Evolutionary conservation across 2,329 filamentous ascomycete genomes (phyloP), one percentile per base, ranked within the genome.

Genomic region (Erysiphe neolycopersici): DNA sequence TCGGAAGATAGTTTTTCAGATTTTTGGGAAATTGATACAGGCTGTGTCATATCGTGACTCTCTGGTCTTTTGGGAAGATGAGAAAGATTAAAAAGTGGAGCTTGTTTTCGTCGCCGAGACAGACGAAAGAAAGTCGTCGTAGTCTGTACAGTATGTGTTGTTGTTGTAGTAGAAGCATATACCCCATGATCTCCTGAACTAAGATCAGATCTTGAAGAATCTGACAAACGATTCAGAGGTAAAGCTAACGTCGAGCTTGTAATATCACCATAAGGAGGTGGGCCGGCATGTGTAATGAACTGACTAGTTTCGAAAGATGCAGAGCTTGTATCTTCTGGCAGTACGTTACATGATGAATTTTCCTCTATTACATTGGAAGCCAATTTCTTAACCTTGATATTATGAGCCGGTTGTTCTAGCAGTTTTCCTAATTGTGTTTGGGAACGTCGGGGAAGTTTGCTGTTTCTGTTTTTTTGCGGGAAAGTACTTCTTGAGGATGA

Each of bases 191-290:
- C 77, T 37, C 68, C 73, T 14, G 76, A 80, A 60, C 81, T 92
- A 38, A 72, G 79, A 58, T 94, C 85, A 26, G 87, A 94, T 50
- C 80, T 72, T 2, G 84, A 93, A 1, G 87, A 94, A 54, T 94
- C 87, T 5, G 81, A 89, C 26, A 79, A 62, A 36, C 81, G 67
- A 48, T 70, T 68, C 29, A 71, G 62, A 11, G 76, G 72, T 17
- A 79, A 64, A 8, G 73, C 72, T 46, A 82, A 62, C 2, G 71
- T 65, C 13, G 73, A 71, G 46, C 65, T 66, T 22, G 65, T 63
- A 48, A 78, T 73, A 48, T 76, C 72, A 39, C 68, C 66, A 46
- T 76, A 76, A 26, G 70, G 65, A 44, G 71, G 66, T 50, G 72
- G 69, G 50, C 53, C 55, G 26, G 63, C 58, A 12, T 60, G 60